These are phyloP conservation scores for Nissolia schottii DNA, from an alignment of 306 rosid species.

Conservation along the genomic window DNA sequence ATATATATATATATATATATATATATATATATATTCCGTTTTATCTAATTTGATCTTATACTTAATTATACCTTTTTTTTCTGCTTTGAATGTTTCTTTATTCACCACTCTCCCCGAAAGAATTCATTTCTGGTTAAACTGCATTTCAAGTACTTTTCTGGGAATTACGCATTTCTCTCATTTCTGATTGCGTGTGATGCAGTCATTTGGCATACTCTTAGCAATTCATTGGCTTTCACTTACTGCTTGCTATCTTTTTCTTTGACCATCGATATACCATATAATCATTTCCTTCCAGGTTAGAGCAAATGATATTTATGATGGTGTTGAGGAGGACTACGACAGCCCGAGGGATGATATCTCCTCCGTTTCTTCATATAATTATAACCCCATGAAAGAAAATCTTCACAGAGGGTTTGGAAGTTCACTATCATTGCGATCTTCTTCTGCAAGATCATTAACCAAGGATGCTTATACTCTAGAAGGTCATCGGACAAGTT, in stretches of 20 bases:
- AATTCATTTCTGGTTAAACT: neutral
- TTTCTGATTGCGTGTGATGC: constrained; percentile 18
- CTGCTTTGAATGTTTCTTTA: neutral
- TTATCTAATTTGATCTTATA: constrained; percentile 3
- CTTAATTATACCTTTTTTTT: neutral
- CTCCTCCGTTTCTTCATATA: constrained; percentile 95
- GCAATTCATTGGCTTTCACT: constrained; percentile 10
- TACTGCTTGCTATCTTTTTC: neutral
- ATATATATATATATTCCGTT: neutral
- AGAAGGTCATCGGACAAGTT: constrained; percentile 70
- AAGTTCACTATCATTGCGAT: constrained; percentile 78
- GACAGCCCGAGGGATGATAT: constrained; percentile 93
- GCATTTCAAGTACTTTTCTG: neutral
- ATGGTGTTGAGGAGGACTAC: constrained; percentile 81
- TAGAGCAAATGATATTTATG: constrained; percentile 79
- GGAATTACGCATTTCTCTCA: constrained; percentile 1
- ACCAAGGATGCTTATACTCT: constrained; percentile 41
- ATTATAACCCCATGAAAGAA: constrained; percentile 71
- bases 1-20: too few species aligned
- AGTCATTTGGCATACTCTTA: neutral
- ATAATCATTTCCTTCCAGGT: constrained; percentile 49
- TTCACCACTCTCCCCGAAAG: neutral
- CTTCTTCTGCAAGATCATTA: constrained; percentile 69
- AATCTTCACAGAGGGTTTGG: constrained; percentile 64
- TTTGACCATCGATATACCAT: constrained; percentile 24